Conservation (phyloP, 73 alveolate genomes). For the Tetrahymena malaccensis region DNA sequence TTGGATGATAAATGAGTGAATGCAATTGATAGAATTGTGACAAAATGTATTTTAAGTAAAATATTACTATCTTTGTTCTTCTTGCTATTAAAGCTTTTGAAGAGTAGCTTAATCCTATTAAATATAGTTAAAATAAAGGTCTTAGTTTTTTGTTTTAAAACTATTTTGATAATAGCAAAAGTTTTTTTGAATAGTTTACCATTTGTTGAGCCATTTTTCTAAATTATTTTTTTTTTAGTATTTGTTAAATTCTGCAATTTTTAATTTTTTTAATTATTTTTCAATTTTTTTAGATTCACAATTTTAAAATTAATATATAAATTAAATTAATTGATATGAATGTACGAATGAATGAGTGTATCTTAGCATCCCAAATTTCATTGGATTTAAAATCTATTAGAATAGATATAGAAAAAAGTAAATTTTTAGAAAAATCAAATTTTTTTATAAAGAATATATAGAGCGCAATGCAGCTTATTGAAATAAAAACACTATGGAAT, state of each 20-base stretch:
- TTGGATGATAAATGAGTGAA: neutral
- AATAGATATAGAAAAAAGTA: neutral
- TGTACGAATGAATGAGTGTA: neutral
- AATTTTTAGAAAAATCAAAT: neutral
- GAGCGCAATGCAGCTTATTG: too few relatives aligned
- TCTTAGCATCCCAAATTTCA: neutral
- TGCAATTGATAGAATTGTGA: neutral
- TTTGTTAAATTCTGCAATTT: neutral
- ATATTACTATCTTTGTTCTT: neutral
- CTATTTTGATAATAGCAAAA: neutral
- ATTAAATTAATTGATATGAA: neutral
- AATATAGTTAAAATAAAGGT: neutral
- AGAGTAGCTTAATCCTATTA: neutral
- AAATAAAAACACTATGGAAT: too few relatives aligned
- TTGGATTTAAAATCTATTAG: neutral
- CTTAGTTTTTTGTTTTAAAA: neutral
- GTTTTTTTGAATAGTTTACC: neutral
- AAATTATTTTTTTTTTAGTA: neutral
- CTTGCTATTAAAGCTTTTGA: neutral
- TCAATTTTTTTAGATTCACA: neutral
- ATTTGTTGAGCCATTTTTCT: neutral
- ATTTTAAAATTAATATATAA: neutral
- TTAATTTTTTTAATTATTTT: neutral
- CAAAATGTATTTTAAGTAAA: too few relatives aligned
- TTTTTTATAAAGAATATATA: too few relatives aligned